A percentile compares a stretch with the other conserved stretches of the same genome.
Conservation (phyloP, 306 rosid species). For the Oxytropis ochrocephala region DNA sequence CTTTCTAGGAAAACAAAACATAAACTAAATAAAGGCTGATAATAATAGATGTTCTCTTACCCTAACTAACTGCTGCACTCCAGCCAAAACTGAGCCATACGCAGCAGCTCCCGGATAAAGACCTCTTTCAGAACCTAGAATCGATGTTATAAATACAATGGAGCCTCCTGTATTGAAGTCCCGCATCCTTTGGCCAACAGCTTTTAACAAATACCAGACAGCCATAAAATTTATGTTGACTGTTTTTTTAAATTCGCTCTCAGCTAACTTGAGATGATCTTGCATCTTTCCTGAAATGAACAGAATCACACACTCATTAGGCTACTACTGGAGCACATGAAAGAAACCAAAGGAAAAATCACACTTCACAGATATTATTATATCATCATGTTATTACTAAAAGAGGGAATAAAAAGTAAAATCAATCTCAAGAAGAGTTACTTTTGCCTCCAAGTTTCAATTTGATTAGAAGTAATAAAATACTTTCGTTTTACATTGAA, state of each 20-base stretch:
- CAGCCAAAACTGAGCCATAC: constrained; percentile 60
- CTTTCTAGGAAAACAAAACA: neutral
- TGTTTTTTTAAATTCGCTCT: constrained; percentile 55
- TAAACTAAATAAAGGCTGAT: neutral
- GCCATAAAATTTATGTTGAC: constrained; percentile 67
- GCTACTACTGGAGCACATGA: neutral
- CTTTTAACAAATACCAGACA: constrained; percentile 65
- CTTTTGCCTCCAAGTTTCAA: no score
- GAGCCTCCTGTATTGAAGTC: constrained; percentile 73
- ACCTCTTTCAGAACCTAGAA: constrained; percentile 70
- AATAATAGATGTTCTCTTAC: constrained; percentile 26
- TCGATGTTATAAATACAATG: constrained; percentile 52
- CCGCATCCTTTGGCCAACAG: constrained; percentile 67
- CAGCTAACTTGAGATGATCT: constrained; percentile 48
- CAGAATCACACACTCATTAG: neutral
- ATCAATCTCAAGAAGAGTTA: neutral
- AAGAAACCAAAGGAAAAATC: neutral
- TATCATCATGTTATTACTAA: neutral
- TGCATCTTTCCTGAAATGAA: constrained; percentile 54
- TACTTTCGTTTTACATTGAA: no score
- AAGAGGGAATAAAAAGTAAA: neutral
- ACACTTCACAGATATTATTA: neutral
- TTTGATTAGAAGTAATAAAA: no score
- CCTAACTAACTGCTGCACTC: constrained; percentile 69
- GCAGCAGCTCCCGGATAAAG: constrained; percentile 73